Evolutionary conservation across 2,329 filamentous ascomycete genomes (phyloP).

Genomic region (Parastagonospora nodorum): DNA sequence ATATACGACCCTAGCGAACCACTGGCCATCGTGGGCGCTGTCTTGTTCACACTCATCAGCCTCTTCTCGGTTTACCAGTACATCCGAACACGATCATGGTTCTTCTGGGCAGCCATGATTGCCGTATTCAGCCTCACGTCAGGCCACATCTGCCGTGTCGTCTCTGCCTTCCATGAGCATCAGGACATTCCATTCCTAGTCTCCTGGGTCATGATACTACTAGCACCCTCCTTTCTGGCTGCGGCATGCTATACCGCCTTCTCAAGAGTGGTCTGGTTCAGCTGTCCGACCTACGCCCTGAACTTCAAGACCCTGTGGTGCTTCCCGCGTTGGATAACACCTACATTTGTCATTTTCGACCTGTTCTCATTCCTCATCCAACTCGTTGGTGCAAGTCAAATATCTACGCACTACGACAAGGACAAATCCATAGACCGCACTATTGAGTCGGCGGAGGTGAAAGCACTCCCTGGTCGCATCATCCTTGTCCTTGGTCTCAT

Average conservation of each 20-base stretch:
- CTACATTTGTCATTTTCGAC: conserved; percentile 56
- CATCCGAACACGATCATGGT: conserved; percentile 42
- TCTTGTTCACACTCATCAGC: conserved; percentile 48
- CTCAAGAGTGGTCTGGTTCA: conserved; percentile 52
- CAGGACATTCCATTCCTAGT: conserved; percentile 46
- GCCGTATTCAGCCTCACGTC: conserved; percentile 52
- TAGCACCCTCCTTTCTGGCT: conserved; percentile 57
- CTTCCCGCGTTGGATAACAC: conserved; percentile 51
- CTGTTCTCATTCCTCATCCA: conserved; percentile 56
- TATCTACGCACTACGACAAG: conserved; percentile 41
- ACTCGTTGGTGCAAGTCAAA: conserved; percentile 50
- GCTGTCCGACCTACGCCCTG: conserved; percentile 44
- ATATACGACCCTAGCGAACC: conserved; percentile 55
- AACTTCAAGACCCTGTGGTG: conserved; percentile 52
- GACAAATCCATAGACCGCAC: conserved; percentile 46
- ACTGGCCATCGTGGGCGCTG: conserved; percentile 50
- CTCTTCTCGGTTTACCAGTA: conserved; percentile 39
- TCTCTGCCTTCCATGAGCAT: conserved; percentile 46
- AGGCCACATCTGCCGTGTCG: conserved; percentile 58
- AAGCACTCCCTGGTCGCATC: conserved; percentile 35
- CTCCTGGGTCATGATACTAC: conserved; percentile 53
- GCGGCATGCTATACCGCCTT: conserved; percentile 58
- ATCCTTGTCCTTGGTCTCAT: conserved; percentile 54
- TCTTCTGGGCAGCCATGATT: conserved; percentile 43
- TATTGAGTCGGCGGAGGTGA: conserved; percentile 43